A percentile compares a stretch with the other conserved stretches of the same genome.
phyloP scores from a whole-genome alignment of 192 early-diverging fungal genomes.

The Linderina pennispora region DNA sequence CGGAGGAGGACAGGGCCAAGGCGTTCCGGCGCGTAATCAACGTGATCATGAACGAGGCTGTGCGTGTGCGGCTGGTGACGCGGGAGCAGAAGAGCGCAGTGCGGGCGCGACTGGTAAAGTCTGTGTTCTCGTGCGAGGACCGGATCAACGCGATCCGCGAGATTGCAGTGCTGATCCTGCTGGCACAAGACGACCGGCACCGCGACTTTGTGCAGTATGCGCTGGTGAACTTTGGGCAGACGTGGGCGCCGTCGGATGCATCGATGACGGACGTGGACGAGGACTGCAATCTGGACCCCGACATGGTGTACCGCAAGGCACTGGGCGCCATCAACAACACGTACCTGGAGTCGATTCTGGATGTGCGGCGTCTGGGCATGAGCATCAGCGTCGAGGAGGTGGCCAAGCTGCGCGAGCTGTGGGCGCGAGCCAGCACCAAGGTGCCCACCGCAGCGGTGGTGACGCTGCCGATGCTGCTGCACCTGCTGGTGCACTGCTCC shows the following conservation, averaged over 20 bases:
- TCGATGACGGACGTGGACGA: constrained; percentile 30
- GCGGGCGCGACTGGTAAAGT: constrained; percentile 37
- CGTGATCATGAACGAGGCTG: constrained; percentile 45
- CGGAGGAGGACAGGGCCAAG: constrained; percentile 43
- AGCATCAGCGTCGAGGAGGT: constrained; percentile 42
- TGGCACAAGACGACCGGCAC: constrained; percentile 39
- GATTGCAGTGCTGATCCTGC: constrained; percentile 36
- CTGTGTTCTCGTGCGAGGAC: constrained; percentile 30
- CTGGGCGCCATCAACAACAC: constrained; percentile 35
- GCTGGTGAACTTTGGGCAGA: constrained; percentile 24
- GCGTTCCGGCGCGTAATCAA: constrained; percentile 46
- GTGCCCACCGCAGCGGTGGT: constrained; percentile 24
- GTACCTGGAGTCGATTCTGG: constrained; percentile 39
- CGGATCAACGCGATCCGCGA: constrained; percentile 38
- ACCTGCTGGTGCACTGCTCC: constrained; percentile 42
- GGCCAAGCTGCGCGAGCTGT: constrained; percentile 29
- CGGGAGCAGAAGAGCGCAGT: constrained; percentile 42
- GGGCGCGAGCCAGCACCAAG: constrained; percentile 27
- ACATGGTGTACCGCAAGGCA: constrained; percentile 47
- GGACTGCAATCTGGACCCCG: constrained; percentile 45
- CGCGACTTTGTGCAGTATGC: constrained; percentile 30
- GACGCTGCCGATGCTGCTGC: constrained; percentile 45
- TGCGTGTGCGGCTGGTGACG: constrained; percentile 39
- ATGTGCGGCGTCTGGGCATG: constrained; percentile 41
- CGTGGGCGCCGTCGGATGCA: constrained; percentile 27